A percentile compares a stretch with the other conserved stretches of the same genome.
phyloP scores from a whole-genome alignment of 306 rosid genomes.

The Mimosa pudica region DNA sequence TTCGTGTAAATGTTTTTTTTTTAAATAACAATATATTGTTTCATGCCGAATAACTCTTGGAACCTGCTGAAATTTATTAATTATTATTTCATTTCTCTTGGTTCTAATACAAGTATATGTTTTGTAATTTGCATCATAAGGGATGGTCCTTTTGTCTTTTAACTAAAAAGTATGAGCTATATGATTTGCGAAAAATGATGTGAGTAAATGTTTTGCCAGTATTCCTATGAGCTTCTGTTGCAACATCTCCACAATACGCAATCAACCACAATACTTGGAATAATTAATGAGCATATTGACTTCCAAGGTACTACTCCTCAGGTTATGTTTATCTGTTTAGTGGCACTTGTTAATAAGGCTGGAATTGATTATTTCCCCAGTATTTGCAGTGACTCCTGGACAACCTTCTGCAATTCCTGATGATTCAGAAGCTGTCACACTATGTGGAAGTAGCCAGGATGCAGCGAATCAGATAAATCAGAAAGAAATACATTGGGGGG shows the following conservation, averaged over 20 bases:
- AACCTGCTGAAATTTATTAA: background rate
- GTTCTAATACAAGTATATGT: conserved; percentile 3
- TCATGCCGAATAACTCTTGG: background rate
- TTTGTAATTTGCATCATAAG: conserved; percentile 10
- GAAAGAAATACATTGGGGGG: conserved; percentile 98
- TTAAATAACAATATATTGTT: background rate
- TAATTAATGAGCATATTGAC: conserved; percentile 89
- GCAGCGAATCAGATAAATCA: conserved; percentile 80
- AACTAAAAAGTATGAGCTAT: conserved; percentile 13
- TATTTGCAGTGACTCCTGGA: conserved; percentile 75
- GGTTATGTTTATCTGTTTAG: conserved; percentile 28
- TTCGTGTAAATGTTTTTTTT: too few species aligned
- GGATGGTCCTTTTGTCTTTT: background rate
- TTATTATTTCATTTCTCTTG: background rate
- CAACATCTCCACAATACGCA: conserved; percentile 79
- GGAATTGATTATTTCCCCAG: background rate
- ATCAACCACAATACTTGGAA: conserved; percentile 83
- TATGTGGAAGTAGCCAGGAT: conserved; percentile 82
- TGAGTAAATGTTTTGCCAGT: conserved; percentile 55
- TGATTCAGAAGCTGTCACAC: conserved; percentile 86
- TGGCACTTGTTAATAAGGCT: conserved; percentile 25
- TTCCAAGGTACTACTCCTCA: conserved; percentile 73
- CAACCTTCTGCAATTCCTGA: conserved; percentile 84
- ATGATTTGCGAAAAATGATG: conserved; percentile 23
- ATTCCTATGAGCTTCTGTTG: conserved; percentile 89